A percentile compares a stretch with the other conserved stretches of the same genome.
These are phyloP conservation scores for Rhodotorula taiwanensis DNA, from an alignment of 768 basidiomycete genomes.

Conservation along the genomic window DNA sequence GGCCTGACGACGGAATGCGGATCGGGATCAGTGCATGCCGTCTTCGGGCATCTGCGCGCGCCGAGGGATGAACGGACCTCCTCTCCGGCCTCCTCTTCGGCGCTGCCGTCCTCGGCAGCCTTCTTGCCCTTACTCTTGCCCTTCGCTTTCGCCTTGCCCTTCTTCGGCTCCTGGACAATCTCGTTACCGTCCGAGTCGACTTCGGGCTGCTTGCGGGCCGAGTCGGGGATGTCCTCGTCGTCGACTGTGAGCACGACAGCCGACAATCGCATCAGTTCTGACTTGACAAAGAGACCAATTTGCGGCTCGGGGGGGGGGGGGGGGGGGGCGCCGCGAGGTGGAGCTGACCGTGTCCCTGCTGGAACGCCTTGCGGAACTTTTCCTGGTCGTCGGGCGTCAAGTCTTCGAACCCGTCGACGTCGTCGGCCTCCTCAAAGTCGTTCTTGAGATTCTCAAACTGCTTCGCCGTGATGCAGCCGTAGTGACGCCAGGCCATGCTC, in stretches of 20 bases:
- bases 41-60: neutral
- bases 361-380: constrained; percentile 64
- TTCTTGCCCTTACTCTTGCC: constrained; percentile 12
- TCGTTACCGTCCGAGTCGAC: constrained; percentile 13
- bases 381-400: constrained; percentile 63
- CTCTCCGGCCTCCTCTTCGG: constrained; percentile 11
- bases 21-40: too few relatives aligned
- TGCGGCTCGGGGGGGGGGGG: too few relatives aligned
- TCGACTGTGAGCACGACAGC: constrained; percentile 51
- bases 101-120: constrained; percentile 12
- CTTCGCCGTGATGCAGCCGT: constrained; percentile 62
- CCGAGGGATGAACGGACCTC: neutral
- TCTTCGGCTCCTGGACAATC: constrained; percentile 10
- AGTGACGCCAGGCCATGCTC: constrained; percentile 65
- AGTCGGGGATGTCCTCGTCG: constrained; percentile 60
- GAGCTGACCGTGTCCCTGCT: constrained; percentile 54
- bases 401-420: constrained; percentile 80
- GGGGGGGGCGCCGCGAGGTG: too few relatives aligned
- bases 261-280: too few relatives aligned
- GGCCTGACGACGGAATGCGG: too few relatives aligned
- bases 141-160: constrained; percentile 14
- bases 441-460: constrained; percentile 67
- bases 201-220: constrained; percentile 27
- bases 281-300: too few relatives aligned
- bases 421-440: constrained; percentile 53